Evolutionary conservation across 257 asterid species (phyloP), one percentile per base, ranked within the genome.

Genomic region (Solanum pimpinellifolium): DNA sequence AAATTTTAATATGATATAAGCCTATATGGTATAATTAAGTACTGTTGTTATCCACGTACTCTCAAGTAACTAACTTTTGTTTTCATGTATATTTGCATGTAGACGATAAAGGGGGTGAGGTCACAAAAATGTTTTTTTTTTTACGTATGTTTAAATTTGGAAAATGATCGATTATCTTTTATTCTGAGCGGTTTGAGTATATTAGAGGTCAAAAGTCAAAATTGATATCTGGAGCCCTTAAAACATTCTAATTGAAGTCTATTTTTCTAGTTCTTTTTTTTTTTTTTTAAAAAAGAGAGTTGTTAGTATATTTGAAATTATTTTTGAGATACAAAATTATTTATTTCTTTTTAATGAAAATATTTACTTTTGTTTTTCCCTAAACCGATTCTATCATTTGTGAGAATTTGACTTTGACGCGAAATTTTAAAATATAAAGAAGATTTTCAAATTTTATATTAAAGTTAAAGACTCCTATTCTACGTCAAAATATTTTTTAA

Each of bases 381-480:
- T 33, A 33, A 33, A 33, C 35, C 35, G 1, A 33, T 33, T 56
- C 11, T 56, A 20, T 0, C 0, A 7, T 56, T 56, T 18, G 65
- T 56, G 11, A 20, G 65, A 56, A 56, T 7, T 56, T 56, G 20
- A n/a, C 20, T n/a, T 56, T 56, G 65, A 56, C 65, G 1, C 2
- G 11, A 56, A 56, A 56, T 56, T 56, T 56, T 56, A 18, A 56
- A 52, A 56, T 18, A 4, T 18, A 1, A 0, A 18, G 2, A 56
- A 56, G 5, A 18, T 0, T 56, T 56, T 56, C 0, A 0, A 56
- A 18, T 56, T 0, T 20, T 7, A 18, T 56, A 18, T 18, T 56
- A 18, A 18, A 56, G 20, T n/a, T 56, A 7, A 7, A 7, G n/a
- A 18, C 7, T 7, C 20, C 11, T 56, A 18, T 56, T 3, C 20